phyloP scores from a whole-genome alignment of 257 asterid species.

The Nicotiana noctiflora region DNA sequence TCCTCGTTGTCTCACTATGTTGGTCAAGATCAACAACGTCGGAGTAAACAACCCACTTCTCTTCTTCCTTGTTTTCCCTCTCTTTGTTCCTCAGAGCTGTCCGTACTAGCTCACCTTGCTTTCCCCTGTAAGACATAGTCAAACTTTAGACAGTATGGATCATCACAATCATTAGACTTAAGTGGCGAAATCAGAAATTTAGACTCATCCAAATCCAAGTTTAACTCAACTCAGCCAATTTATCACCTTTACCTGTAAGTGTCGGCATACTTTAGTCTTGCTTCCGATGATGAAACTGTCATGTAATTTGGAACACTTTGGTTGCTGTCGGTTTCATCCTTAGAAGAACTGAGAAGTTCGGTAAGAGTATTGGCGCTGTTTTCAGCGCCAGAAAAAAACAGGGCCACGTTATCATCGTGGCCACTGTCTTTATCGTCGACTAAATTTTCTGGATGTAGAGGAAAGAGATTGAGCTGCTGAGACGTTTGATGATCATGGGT shows the following conservation, averaged over 20 bases:
- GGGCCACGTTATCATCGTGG: constrained; percentile 68
- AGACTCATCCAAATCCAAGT: too few species aligned
- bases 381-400: constrained; percentile 59
- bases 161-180: too few species aligned
- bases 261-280: constrained; percentile 30
- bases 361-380: constrained; percentile 58
- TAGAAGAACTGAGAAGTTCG: constrained; percentile 42
- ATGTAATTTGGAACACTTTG: background rate
- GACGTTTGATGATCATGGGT: background rate
- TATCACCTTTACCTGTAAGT: constrained; percentile 28
- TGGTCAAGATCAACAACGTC: constrained; percentile 55
- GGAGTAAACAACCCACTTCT: constrained; percentile 79
- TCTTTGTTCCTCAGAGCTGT: constrained; percentile 66
- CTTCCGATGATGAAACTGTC: constrained; percentile 34
- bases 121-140: background rate
- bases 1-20: constrained; percentile 21
- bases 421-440: constrained; percentile 28
- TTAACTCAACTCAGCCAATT: too few species aligned
- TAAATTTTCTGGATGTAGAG: constrained; percentile 39
- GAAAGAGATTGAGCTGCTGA: constrained; percentile 40
- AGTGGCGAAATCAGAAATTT: too few species aligned
- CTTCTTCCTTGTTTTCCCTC: constrained; percentile 73
- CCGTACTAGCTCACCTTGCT: constrained; percentile 49
- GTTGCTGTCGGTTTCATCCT: constrained; percentile 1
- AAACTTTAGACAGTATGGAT: too few species aligned